Conservation (phyloP, 2,329 filamentous ascomycete species). For the Epicoccum sorghinum region DNA sequence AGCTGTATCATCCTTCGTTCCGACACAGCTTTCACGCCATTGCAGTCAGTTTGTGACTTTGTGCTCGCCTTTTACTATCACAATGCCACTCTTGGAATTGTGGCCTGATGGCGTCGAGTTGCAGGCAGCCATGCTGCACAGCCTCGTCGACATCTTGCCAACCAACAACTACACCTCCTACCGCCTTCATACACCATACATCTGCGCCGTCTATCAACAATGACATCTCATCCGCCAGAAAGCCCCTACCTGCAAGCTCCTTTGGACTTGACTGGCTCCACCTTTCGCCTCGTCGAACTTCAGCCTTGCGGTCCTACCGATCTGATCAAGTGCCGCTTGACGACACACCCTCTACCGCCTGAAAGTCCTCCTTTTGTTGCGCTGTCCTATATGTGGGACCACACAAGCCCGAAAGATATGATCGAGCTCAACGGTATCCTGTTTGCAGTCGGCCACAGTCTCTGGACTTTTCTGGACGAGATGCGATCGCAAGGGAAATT, state of each 20-base stretch:
- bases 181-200: neutral
- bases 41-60: no score
- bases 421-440: neutral
- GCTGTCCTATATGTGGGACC: neutral
- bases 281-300: neutral
- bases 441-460: neutral
- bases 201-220: neutral
- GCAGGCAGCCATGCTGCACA: neutral
- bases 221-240: neutral
- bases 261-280: neutral
- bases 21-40: no score
- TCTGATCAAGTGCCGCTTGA: neutral
- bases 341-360: neutral
- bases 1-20: no score
- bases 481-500: neutral
- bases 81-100: no score
- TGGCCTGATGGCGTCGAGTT: no score
- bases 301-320: neutral
- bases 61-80: no score
- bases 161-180: neutral
- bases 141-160: neutral
- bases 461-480: neutral
- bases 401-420: neutral
- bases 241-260: neutral
- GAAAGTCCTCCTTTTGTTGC: neutral